Evolutionary conservation across 2,329 filamentous ascomycete species (phyloP), one percentile per base, ranked within the genome.

Genomic region (Venturiaceae sp.): DNA sequence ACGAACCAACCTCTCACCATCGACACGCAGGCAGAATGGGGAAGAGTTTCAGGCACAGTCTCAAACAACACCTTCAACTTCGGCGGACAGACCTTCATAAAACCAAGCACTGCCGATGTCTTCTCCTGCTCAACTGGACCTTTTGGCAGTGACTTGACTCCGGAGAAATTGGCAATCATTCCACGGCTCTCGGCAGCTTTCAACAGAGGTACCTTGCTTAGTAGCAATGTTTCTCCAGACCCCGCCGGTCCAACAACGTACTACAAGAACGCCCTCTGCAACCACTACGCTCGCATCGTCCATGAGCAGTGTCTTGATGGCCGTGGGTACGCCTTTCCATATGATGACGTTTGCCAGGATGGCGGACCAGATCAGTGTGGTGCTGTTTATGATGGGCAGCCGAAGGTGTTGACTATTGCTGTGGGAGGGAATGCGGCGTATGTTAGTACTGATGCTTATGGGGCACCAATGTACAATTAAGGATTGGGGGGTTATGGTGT

Each of bases 171-270:
- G 60, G 84, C 84, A 39, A 80, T 92, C 59, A 84, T 84, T 7
- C 87, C 90, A 0, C 79, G 89, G 16, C 73, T 94, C 13, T 81
- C 85, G 0, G 88, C 89, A 1, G 87, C 86, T 0, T 82, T 92
- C 65, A 90, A 92, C 72, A 80, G 89, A 19, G 84, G 81, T 33
- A 92, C 86, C 9, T 71, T 94, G 61, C 71, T 88, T 54, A 66
- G 71, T 5, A 68, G 71, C 5, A 71, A 74, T 16, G 65, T 66
- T 62, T 66, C 76, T 65, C 68, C 76, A 56, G 61, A 64, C 13
- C 62, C 62, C 19, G 64, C 66, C 3, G 59, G 60, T 5, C 55
- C 81, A 14, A 75, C 80, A 58, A 60, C 63, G 33, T 74, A 72
- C 57, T 73, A 74, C 60, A 64, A 64, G 41, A 66, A 72, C 59